These are phyloP conservation scores for Syzygium syzygioides DNA, from an alignment of 441 rosid genomes.

Conservation along the genomic window DNA sequence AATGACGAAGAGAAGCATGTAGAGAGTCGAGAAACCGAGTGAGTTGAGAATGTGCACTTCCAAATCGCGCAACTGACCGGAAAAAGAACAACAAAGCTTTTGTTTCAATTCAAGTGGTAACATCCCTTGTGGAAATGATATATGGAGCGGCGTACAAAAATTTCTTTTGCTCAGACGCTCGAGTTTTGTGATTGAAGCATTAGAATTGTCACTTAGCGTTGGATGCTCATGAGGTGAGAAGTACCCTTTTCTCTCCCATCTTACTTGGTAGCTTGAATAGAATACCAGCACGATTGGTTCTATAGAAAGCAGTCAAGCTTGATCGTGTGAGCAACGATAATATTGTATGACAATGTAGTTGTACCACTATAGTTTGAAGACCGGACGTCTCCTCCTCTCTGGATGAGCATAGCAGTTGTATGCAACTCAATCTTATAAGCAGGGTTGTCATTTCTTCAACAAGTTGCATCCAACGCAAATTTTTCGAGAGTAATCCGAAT, in stretches of 20 bases:
- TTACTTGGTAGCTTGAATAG: not conserved
- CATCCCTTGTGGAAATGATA: not conserved
- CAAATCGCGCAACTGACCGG: not conserved
- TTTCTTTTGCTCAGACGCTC: no score
- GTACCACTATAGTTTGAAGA: not conserved
- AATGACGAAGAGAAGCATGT: not conserved
- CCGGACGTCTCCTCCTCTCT: not conserved
- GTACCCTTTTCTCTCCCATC: not conserved
- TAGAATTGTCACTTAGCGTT: no score
- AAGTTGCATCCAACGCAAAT: not conserved
- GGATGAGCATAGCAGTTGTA: not conserved
- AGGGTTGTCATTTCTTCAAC: not conserved
- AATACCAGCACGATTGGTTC: not conserved
- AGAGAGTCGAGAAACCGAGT: not conserved
- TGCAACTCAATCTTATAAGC: not conserved
- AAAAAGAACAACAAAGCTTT: not conserved
- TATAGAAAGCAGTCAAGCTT: not conserved
- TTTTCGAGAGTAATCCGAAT: not conserved
- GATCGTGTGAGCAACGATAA: not conserved
- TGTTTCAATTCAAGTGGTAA: not conserved
- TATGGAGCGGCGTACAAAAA: not conserved
- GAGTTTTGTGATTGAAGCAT: no score
- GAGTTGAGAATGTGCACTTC: not conserved
- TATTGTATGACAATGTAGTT: not conserved
- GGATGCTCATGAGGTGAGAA: not conserved